Percentiles rank a stretch among this genome's conserved stretches.
These are phyloP conservation scores for Geotrichum europaeum DNA, from an alignment of 1,139 yeast genomes.

Conservation along the genomic window DNA sequence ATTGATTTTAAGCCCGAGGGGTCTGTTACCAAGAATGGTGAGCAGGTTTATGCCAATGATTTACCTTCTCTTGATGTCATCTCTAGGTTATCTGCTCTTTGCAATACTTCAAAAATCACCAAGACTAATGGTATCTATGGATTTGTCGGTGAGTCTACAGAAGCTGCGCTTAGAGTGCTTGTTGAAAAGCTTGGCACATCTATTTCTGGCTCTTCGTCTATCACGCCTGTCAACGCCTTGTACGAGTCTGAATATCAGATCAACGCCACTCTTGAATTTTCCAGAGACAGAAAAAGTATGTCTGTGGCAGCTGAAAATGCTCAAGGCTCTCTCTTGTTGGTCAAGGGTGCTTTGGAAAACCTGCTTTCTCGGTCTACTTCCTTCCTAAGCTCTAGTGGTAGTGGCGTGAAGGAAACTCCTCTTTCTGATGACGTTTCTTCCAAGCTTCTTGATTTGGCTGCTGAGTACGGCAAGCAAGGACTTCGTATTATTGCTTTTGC, in stretches of 20 bases:
- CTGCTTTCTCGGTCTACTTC: slow-evolving; percentile 40
- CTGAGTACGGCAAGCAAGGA: slow-evolving; percentile 40
- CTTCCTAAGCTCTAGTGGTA: slow-evolving; percentile 33
- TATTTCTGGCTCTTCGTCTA: slow-evolving; percentile 1
- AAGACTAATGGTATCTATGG: slow-evolving; percentile 22
- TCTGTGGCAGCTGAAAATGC: slow-evolving; percentile 39
- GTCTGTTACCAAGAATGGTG: slow-evolving; percentile 35
- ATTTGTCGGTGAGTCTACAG: slow-evolving; percentile 38
- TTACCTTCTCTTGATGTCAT: slow-evolving; percentile 28
- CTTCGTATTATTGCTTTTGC: slow-evolving; percentile 47
- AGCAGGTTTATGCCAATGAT: slow-evolving; percentile 27
- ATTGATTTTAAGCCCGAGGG: slow-evolving; percentile 38
- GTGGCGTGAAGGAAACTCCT: slow-evolving; percentile 29
- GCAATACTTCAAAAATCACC: slow-evolving; percentile 35
- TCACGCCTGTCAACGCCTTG: slow-evolving; percentile 20
- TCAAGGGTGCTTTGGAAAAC: slow-evolving; percentile 53
- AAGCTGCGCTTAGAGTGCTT: slow-evolving; percentile 33
- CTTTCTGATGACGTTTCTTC: slow-evolving; percentile 21
- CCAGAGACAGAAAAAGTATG: slow-evolving; percentile 48
- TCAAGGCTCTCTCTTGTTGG: slow-evolving; percentile 31
- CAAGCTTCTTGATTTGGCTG: slow-evolving; percentile 35
- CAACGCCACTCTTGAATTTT: slow-evolving; percentile 32
- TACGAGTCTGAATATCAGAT: slow-evolving; percentile 13
- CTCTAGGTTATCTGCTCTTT: slow-evolving; percentile 31
- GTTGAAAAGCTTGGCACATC: slow-evolving; percentile 28